Evolutionary conservation across 208 protist genomes (phyloP), one percentile per base, ranked within the genome.

Genomic region (Trypanosoma cruzi): DNA sequence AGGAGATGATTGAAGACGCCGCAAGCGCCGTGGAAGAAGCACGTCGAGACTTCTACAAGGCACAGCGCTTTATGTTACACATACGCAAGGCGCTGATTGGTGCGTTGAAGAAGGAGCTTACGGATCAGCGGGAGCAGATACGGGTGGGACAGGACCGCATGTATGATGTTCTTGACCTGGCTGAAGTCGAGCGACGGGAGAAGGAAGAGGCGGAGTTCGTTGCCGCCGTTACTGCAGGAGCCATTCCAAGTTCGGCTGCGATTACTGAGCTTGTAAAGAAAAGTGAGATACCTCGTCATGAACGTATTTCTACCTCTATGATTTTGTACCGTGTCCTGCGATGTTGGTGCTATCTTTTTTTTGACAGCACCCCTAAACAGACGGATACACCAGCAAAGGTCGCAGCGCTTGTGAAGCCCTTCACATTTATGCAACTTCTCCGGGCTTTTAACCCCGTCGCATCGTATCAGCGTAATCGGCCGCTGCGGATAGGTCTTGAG

Each of bases 361-460:
- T 90, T 34, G 79, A 90, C 55, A 74, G 83, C 32, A 92, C 87
- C 0, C 90, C 90, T 1, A 89, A 84, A 63, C 37, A 82, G 22
- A 92, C 80, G 0, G 75, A 78, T 55, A 87, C 88, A 0, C 74
- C 87, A 34, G 80, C 62, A 29, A 91, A 94, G 78, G 87, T 96
- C 49, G 82, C 85, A 0, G 81, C 85, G 18, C 62, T 94, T 32
- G 50, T 96, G 60, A 97, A 97, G 77, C 93, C 93, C 1, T 83
- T 86, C 32, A 81, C 86, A 11, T 68, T 91, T 32, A 81, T 83
- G 64, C 76, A 92, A 66, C 74, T 86, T 18, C 76, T 96, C 11
- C 83, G 84, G 20, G 81, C 84, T 42, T 94, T 96, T 60, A 86
- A 94, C 75, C 93, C 93, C 1, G 75, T 93, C 11, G 84, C 77